Conservation (phyloP, 2,329 filamentous ascomycete species). For the Moelleriella libera region DNA sequence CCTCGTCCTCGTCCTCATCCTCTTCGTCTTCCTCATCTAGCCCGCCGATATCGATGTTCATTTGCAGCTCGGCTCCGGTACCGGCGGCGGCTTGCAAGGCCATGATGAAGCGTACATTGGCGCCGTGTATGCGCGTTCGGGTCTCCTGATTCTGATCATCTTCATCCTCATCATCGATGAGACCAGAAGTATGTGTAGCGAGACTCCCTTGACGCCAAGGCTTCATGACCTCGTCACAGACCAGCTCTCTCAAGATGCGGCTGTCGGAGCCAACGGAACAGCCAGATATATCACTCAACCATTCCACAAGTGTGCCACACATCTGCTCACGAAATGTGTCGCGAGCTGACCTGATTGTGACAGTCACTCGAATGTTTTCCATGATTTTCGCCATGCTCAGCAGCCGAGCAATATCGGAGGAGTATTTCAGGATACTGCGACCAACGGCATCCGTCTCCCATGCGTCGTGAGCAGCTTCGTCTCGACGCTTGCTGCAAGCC, state of each 20-base stretch:
- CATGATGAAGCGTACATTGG: slow-evolving; percentile 22
- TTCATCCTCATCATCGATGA: slow-evolving; percentile 30
- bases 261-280: slow-evolving; percentile 73
- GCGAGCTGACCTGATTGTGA: slow-evolving; percentile 82
- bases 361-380: slow-evolving; percentile 90
- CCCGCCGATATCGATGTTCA: slow-evolving; percentile 15
- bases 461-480: slow-evolving; percentile 60
- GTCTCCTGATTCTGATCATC: slow-evolving; percentile 32
- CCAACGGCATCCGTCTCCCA: slow-evolving; percentile 84
- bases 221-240: slow-evolving; percentile 85
- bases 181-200: slow-evolving; percentile 51
- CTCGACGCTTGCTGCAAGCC: slow-evolving; percentile 62
- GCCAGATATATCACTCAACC: slow-evolving; percentile 84
- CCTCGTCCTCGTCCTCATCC: slow-evolving; percentile 54
- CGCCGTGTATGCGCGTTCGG: slow-evolving; percentile 13
- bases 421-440: slow-evolving; percentile 70
- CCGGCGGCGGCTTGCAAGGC: slow-evolving; percentile 20
- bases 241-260: slow-evolving; percentile 61
- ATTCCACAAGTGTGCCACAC: slow-evolving; percentile 95
- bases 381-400: slow-evolving; percentile 71
- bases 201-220: slow-evolving; percentile 79
- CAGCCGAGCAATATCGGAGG: slow-evolving; percentile 55
- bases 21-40: slow-evolving; percentile 38
- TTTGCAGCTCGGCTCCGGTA: slow-evolving; percentile 12
- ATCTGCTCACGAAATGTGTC: slow-evolving; percentile 97